phyloP scores from a whole-genome alignment of 495 filamentous ascomycete species.

The Neurospora sp. region DNA sequence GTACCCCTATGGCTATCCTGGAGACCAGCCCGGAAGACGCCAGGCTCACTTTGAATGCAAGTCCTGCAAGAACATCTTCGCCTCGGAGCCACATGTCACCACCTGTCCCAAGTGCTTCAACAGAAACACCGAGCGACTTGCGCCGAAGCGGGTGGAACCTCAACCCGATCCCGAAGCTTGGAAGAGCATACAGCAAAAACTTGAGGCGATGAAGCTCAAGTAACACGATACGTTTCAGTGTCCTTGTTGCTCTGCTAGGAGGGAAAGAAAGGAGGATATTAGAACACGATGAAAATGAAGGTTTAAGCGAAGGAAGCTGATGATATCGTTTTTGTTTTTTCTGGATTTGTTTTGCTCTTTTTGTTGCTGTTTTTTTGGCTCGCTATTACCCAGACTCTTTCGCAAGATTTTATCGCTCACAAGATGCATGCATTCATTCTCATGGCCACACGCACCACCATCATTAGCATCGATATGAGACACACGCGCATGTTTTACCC shows the following conservation, averaged over 20 bases:
- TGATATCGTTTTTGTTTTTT: neutral
- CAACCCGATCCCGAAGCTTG: constrained; percentile 57
- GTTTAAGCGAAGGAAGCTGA: neutral
- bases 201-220: constrained; percentile 37
- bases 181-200: constrained; percentile 47
- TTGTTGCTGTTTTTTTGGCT: neutral
- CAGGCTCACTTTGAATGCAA: constrained; percentile 52
- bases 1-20: constrained; percentile 69
- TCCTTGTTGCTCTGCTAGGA: neutral
- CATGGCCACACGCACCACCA: neutral
- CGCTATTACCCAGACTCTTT: neutral
- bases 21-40: constrained; percentile 45
- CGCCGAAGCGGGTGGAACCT: constrained; percentile 49
- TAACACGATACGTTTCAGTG: constrained; percentile 4
- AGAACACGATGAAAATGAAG: neutral
- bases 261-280: neutral
- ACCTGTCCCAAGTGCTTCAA: constrained; percentile 56
- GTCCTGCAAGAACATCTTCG: constrained; percentile 48
- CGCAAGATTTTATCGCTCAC: neutral
- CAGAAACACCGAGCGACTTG: constrained; percentile 38
- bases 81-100: constrained; percentile 29
- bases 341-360: neutral
- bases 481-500: neutral
- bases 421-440: neutral
- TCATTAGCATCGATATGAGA: neutral